Evolutionary conservation across 768 basidiomycete genomes (phyloP).

Genomic region (Mycena vulgaris): DNA sequence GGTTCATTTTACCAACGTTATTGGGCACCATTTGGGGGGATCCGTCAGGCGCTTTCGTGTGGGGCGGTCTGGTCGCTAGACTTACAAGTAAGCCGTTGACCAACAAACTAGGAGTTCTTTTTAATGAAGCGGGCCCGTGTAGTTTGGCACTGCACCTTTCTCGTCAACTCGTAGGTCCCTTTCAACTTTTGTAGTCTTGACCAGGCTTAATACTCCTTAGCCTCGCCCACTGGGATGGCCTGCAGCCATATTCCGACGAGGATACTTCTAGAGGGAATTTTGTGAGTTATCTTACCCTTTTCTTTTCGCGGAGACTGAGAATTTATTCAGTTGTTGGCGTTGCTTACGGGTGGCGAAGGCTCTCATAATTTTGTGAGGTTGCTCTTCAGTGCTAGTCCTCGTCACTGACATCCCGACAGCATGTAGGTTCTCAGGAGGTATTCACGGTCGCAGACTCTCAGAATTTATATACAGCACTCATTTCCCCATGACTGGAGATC

Average conservation of each 20-base stretch:
- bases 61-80: conserved; percentile 77
- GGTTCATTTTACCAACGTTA: conserved; percentile 70
- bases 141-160: conserved; percentile 84
- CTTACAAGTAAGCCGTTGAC: conserved; percentile 65
- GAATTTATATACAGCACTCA: conserved; percentile 64
- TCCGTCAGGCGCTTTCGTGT: conserved; percentile 76
- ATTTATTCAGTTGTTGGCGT: conserved; percentile 68
- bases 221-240: conserved; percentile 85
- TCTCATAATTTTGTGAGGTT: conserved; percentile 81
- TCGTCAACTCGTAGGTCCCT: conserved; percentile 75
- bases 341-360: conserved; percentile 83
- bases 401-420: conserved; percentile 48
- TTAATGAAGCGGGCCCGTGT: background rate
- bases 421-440: conserved; percentile 54
- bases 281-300: conserved; percentile 54
- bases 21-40: conserved; percentile 77
- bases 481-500: conserved; percentile 87
- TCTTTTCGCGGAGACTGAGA: background rate
- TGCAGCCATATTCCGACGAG: conserved; percentile 87
- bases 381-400: background rate
- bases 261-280: conserved; percentile 83
- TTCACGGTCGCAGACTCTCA: conserved; percentile 11
- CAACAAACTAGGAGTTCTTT: background rate
- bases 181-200: background rate
- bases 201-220: conserved; percentile 47